A percentile compares a stretch with the other conserved stretches of the same genome.
Conservation (phyloP, 1,139 yeast species). For the Diutina catenulata region DNA sequence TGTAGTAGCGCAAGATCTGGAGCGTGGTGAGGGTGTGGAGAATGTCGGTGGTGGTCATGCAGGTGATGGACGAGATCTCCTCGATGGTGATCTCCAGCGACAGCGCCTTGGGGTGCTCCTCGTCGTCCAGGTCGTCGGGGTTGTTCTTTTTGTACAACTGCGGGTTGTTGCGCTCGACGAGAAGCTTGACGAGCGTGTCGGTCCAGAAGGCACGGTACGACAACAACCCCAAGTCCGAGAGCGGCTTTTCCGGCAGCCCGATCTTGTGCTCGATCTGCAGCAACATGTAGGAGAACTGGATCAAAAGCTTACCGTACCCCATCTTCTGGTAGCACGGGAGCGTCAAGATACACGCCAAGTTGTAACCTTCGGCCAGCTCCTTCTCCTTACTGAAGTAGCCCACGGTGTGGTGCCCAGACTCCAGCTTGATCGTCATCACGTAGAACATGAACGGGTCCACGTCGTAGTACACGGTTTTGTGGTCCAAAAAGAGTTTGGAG, state of each 20-base stretch:
- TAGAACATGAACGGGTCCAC: conserved; percentile 95
- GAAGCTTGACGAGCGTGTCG: conserved; percentile 65
- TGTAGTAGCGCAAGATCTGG: conserved; percentile 81
- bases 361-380: conserved; percentile 91
- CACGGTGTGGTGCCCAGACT: conserved; percentile 84
- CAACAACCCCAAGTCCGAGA: conserved; percentile 84
- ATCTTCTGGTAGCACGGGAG: conserved; percentile 91
- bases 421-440: conserved; percentile 85
- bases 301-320: conserved; percentile 85
- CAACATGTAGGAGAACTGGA: conserved; percentile 86
- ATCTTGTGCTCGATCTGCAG: conserved; percentile 79
- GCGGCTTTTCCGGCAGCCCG: conserved; percentile 96
- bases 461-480: conserved; percentile 89
- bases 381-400: conserved; percentile 96
- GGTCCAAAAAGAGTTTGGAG: conserved; percentile 83
- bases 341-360: conserved; percentile 93
- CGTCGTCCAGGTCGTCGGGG: conserved; percentile 16
- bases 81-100: conserved; percentile 70
- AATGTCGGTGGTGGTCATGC: conserved; percentile 96
- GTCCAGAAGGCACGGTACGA: conserved; percentile 97
- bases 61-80: conserved; percentile 73
- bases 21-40: conserved; percentile 85
- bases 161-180: conserved; percentile 50
- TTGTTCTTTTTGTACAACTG: conserved; percentile 24
- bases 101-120: conserved; percentile 8